Base-by-base conservation (phyloP, 768 basidiomycete species). In the Boletales sp. region DNA sequence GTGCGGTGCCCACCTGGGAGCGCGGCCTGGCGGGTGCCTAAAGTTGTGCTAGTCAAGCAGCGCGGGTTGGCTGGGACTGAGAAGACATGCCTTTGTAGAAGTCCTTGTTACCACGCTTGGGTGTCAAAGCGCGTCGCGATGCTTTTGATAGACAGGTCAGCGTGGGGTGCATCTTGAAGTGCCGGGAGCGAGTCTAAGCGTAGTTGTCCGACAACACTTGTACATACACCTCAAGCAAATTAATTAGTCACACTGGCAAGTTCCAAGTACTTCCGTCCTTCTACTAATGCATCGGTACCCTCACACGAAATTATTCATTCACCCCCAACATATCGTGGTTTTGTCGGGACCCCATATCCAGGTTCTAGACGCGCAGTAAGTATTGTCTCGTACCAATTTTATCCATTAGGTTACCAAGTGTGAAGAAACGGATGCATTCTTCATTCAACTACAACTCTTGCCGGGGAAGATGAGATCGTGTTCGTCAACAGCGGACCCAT, bases 21-120 rank as follows among this genome's bases (percentile, higher is more conserved):
- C 50, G 74, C 77, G 0, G 93, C 86, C 65, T 92, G 91, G 35
- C 93, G 73, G 18, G 86, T 94, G 34, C 92, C 91, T 93, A 57
- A 21, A 44, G 2, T 4, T 25, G 18, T 21, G 12, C 11, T 14
- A 12, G 43, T 51, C 32, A 39, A n/a, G 17, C 13, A n/a, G 5
- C 28, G 8, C 8, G 30, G 30, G 50, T 14, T 10, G 41, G 28
- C 5, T 48, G n/a, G 1, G 41, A 44, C 14, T 35, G 14, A 17
- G 15, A 36, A 34, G 8, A 44, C 70, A n/a, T 8, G 87, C 95
- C 95, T 70, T 98, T 98, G 78, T 96, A 97, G 66, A 78, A 97
- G 64, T 99, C 92, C 62, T 97, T 98, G 73, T 96, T 96, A 14
- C 82, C 95, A 41, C 84, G 72, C 67, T 97, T 97, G 0, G 90